Percentiles rank a stretch among this genome's conserved stretches.
These are phyloP conservation scores for Erigeron canadensis DNA, from an alignment of 129 eudicot species.

Conservation along the genomic window DNA sequence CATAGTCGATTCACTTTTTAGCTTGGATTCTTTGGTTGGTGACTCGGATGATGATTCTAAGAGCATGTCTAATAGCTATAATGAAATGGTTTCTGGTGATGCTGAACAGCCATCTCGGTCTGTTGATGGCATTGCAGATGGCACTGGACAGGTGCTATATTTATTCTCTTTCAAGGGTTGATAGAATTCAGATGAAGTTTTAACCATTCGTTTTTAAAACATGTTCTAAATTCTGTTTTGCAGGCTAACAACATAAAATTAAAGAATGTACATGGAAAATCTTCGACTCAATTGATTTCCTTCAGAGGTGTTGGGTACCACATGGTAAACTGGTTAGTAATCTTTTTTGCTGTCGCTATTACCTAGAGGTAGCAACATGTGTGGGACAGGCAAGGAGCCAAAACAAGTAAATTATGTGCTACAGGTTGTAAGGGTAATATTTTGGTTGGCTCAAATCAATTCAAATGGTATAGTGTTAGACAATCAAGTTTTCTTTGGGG, in stretches of 20 bases:
- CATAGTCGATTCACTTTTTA: conserved; percentile 60
- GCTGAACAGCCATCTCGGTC: conserved; percentile 53
- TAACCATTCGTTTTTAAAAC: conserved; percentile 19
- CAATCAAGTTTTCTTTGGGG: too few species aligned
- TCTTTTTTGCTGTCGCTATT: not conserved
- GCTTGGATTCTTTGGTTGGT: conserved; percentile 43
- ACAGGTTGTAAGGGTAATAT: not conserved
- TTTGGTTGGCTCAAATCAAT: not conserved
- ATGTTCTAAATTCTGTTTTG: conserved; percentile 21
- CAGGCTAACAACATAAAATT: conserved; percentile 45
- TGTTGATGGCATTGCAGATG: conserved; percentile 39
- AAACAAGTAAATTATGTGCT: not conserved
- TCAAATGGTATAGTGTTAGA: too few species aligned
- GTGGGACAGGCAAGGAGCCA: not conserved
- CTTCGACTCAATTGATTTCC: conserved; percentile 55
- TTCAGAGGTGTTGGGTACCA: conserved; percentile 84
- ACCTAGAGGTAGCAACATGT: not conserved
- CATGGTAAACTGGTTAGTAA: conserved; percentile 97
- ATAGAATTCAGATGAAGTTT: conserved; percentile 34
- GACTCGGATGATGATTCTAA: conserved; percentile 33
- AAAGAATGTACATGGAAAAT: conserved; percentile 55
- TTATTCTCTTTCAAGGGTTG: conserved; percentile 23
- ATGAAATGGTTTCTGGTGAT: conserved; percentile 36
- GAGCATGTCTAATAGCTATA: conserved; percentile 27
- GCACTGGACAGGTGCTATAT: conserved; percentile 30